These are phyloP conservation scores for Pseudogymnoascus verrucosus DNA, from an alignment of 2,329 filamentous ascomycete species.

Conservation along the genomic window DNA sequence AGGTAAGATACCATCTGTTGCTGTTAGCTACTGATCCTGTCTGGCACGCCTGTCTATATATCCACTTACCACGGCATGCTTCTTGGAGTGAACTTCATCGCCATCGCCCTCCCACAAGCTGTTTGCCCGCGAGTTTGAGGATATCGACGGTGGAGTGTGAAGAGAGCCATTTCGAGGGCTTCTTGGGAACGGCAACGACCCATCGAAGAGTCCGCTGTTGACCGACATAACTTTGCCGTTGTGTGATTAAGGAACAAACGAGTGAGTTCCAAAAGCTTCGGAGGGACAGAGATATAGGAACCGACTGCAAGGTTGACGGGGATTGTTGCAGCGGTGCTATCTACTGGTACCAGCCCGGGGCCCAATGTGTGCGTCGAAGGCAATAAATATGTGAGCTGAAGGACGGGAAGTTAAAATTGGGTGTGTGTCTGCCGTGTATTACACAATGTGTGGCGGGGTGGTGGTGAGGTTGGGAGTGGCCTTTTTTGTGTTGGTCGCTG, in stretches of 20 bases:
- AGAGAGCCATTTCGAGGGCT: conserved; percentile 2
- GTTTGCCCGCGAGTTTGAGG: conserved; percentile 14
- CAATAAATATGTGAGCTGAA: background rate
- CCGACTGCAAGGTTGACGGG: background rate
- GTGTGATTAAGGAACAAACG: background rate
- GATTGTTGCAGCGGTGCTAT: background rate
- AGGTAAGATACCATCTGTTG: conserved; percentile 24
- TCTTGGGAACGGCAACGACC: background rate
- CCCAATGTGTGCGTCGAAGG: background rate
- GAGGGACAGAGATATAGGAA: background rate
- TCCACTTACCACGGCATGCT: conserved; percentile 20
- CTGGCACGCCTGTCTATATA: background rate
- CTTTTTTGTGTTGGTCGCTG: background rate
- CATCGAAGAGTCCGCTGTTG: background rate
- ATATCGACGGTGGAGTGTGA: background rate
- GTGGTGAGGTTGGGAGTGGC: background rate
- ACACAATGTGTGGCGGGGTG: background rate
- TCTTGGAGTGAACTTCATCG: conserved; percentile 24
- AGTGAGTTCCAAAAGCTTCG: background rate
- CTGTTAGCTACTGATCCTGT: background rate
- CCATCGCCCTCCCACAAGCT: conserved; percentile 12
- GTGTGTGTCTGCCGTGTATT: background rate
- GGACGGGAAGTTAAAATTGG: background rate
- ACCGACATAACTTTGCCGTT: background rate
- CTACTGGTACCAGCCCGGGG: background rate